phyloP scores from a whole-genome alignment of 192 early-diverging fungal species.

The Gryganskiella cystojenkinii region DNA sequence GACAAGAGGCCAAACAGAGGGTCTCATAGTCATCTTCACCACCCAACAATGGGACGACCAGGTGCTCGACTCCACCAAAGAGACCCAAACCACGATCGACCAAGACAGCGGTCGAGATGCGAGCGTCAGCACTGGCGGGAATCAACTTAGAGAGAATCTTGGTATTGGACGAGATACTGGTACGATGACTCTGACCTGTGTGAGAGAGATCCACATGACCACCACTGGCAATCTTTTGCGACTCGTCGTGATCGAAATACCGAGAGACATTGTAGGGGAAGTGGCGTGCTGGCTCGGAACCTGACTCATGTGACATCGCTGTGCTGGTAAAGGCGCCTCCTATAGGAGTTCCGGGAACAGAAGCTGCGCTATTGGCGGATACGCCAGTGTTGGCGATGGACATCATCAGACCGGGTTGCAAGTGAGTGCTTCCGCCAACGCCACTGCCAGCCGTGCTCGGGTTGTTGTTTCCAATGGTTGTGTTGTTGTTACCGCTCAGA shows the following conservation, averaged over 20 bases:
- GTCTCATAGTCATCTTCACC: constrained; percentile 80
- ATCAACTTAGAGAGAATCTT: constrained; percentile 46
- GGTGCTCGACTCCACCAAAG: constrained; percentile 53
- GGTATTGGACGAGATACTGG: constrained; percentile 68
- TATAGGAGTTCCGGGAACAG: constrained; percentile 5
- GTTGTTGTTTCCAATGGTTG: too few species aligned
- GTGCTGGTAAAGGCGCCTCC: not conserved
- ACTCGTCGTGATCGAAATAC: constrained; percentile 51
- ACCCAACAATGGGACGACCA: constrained; percentile 81
- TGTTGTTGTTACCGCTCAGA: constrained; percentile 1
- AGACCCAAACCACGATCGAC: constrained; percentile 56
- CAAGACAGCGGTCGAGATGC: constrained; percentile 42
- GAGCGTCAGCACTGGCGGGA: constrained; percentile 27
- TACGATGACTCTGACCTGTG: constrained; percentile 75
- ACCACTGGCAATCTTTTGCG: constrained; percentile 48
- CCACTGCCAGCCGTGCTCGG: too few species aligned
- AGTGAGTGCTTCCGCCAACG: too few species aligned
- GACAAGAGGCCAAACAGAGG: constrained; percentile 60
- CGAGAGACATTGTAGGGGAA: constrained; percentile 33
- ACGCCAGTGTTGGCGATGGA: constrained; percentile 14
- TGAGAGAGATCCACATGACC: constrained; percentile 34
- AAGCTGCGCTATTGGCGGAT: not conserved
- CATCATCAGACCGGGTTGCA: constrained; percentile 22
- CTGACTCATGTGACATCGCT: too few species aligned
- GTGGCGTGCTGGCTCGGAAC: constrained; percentile 4